These are phyloP conservation scores for Glebionis coronaria DNA, from an alignment of 129 eudicot species.

Conservation along the genomic window DNA sequence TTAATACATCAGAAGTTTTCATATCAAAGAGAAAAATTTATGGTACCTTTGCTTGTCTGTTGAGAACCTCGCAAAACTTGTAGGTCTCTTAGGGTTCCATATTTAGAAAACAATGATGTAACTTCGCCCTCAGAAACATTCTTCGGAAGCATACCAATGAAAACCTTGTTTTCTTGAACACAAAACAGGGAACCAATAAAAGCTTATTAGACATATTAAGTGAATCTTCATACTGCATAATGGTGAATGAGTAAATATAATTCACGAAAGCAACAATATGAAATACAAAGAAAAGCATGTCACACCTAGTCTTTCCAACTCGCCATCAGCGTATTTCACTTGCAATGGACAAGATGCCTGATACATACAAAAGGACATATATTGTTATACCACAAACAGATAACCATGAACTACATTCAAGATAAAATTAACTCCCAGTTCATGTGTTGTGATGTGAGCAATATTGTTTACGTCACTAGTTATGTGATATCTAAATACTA, in stretches of 20 bases:
- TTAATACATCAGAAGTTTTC: not conserved
- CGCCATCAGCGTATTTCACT: conserved; percentile 99
- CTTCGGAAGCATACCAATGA: conserved; percentile 98
- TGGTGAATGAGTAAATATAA: not conserved
- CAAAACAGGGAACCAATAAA: conserved; percentile 10
- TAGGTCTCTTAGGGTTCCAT: conserved; percentile 81
- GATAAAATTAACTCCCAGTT: no score
- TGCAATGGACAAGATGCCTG: conserved; percentile 99
- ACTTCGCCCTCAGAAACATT: conserved; percentile 86
- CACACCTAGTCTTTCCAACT: conserved; percentile 95
- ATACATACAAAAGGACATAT: conserved; percentile 33
- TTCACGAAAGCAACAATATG: not conserved
- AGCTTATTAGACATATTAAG: conserved; percentile 21
- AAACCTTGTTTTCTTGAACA: conserved; percentile 80
- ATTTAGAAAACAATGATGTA: conserved; percentile 71
- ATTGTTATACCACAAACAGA: conserved; percentile 26
- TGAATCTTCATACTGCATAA: not conserved
- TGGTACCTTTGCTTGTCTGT: conserved; percentile 90
- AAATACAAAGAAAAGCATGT: conserved; percentile 23
- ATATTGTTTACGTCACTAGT: no score
- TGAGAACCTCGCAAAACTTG: conserved; percentile 91
- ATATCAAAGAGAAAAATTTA: not conserved
- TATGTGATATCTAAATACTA: no score
- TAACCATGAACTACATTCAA: no score
- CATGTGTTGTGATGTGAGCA: no score